Base-by-base conservation (phyloP, 345 rosid species). In the Dipteronia dyeriana region DNA sequence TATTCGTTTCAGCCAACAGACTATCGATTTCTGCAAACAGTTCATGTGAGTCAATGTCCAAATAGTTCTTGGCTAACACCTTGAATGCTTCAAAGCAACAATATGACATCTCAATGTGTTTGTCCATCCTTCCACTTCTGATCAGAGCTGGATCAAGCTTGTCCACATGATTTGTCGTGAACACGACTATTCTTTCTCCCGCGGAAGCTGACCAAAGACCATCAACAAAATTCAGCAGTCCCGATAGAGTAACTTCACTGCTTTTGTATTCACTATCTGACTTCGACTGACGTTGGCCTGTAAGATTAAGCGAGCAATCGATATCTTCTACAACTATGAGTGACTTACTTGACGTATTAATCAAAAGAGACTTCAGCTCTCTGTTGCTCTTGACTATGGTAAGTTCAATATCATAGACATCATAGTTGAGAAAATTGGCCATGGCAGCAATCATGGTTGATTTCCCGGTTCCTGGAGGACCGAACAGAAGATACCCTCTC, bases 131-230 rank as follows among this genome's bases (percentile, higher is more conserved):
- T 29, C 90, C 88, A 71, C 84, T 75, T 61, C 90, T 80, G 12
- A 85, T 87, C 2, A 87, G 57, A 38, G 88, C 90, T 0, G 85
- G 87, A 74, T 87, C 90, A 23, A 87, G 82, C 57, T 84, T 84
- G 0, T 38, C 75, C 14, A 85, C 65, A 60, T 84, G 81, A 64
- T 85, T 85, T 0, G 90, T 85, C 0, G 85, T 87, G 59, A 87
- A 85, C 16, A 84, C 75, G 41, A 84, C 25, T 12, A 84, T 70
- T 74, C 88, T 82, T 67, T 84, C 88, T 49, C 79, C 84, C 39
- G 83, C 87, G 59, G 84, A 84, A 53, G 90, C 85, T 68, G 90
- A 87, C 86, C 88, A 85, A 2, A 84, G 29, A 29, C 87, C 90
- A 77, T 87, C 88, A 4, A 87, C 84, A 65, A 82, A 80, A 76